phyloP scores from a whole-genome alignment of 164 flowering plant species.

The Vitis vinifera region ASM3070453v1 NC_081822.1:8846001-8846500 shows the following conservation, averaged over 20 bases:
- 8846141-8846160: constrained; percentile 11
- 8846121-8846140: constrained; percentile 12
- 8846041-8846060: constrained; percentile 16
- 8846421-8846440: constrained; percentile 13
- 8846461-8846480: constrained; percentile 26
- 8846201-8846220: constrained; percentile 6
- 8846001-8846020: constrained; percentile 19
- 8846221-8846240: constrained; percentile 8
- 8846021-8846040: constrained; percentile 12
- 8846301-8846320: constrained; percentile 12
- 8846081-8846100: constrained; percentile 8
- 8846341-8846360: constrained; percentile 18
- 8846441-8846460: constrained; percentile 11
- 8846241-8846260: neutral
- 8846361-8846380: constrained; percentile 12
- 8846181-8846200: constrained; percentile 11
- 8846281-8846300: neutral
- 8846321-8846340: constrained; percentile 7
- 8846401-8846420: constrained; percentile 20
- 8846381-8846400: constrained; percentile 9
- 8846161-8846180: constrained; percentile 10
- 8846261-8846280: constrained; percentile 1
- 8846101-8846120: constrained; percentile 10
- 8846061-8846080: constrained; percentile 21
- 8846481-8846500: constrained; percentile 28